Percentiles rank a stretch among this genome's conserved stretches.
These are phyloP conservation scores for Saccharomyces hybrid DNA, from an alignment of 1,139 yeast species.

Conservation along the genomic window DNA sequence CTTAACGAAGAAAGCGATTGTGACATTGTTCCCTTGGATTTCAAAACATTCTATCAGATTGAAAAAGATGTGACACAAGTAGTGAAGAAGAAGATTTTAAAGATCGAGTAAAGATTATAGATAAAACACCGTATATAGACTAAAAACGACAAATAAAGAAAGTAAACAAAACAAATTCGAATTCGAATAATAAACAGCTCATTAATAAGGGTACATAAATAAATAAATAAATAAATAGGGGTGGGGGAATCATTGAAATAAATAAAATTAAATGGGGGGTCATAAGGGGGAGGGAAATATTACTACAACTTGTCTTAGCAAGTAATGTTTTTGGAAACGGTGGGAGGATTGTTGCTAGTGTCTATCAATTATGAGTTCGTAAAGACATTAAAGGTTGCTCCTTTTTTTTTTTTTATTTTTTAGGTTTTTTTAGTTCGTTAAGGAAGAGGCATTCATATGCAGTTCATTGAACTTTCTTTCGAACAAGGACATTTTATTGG, in stretches of 20 bases:
- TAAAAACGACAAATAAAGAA: not conserved
- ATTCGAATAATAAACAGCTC: not conserved
- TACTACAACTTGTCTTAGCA: not conserved
- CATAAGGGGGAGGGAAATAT: not conserved
- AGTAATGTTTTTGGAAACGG: not conserved
- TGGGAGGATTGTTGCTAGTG: not conserved
- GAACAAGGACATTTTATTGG: not conserved
- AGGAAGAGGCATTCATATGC: not conserved
- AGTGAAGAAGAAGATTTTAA: constrained; percentile 9
- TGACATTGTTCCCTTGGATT: constrained; percentile 28
- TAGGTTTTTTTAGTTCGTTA: not conserved
- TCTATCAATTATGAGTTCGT: not conserved
- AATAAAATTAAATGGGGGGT: not conserved
- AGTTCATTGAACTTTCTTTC: not conserved
- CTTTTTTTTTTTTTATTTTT: too few relatives aligned
- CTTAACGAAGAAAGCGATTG: constrained; percentile 33
- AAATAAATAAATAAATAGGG: not conserved
- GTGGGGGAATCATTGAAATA: not conserved
- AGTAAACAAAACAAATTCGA: not conserved
- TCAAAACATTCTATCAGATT: constrained; percentile 39
- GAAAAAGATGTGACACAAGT: constrained; percentile 34
- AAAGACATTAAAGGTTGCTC: too few relatives aligned
- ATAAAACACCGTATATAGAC: not conserved
- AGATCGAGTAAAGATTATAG: not conserved
- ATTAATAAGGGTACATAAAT: too few relatives aligned